Conservation (phyloP, 257 asterid genomes). For the Ehretia macrophylla region DNA sequence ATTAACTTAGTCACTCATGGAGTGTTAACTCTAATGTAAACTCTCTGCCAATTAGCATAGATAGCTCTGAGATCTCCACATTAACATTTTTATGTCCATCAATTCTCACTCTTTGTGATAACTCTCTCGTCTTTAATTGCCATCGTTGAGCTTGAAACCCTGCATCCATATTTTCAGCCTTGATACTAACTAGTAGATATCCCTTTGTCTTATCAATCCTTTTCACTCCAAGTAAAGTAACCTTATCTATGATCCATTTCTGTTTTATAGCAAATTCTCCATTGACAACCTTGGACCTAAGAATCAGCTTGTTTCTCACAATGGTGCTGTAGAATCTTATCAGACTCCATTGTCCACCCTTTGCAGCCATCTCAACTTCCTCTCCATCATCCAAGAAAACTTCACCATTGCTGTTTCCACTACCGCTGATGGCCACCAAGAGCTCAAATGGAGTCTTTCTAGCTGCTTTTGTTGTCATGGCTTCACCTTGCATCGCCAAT, state of each 20-base stretch:
- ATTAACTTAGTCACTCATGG: not conserved
- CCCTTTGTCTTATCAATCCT: not conserved
- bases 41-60: not conserved
- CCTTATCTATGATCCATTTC: slow-evolving; percentile 27
- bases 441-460: slow-evolving; percentile 34
- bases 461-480: slow-evolving; percentile 39
- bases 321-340: slow-evolving; percentile 24
- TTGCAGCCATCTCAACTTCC: slow-evolving; percentile 30
- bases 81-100: not conserved
- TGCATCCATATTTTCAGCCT: not conserved
- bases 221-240: slow-evolving; percentile 32
- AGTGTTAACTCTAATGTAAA: not conserved
- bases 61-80: not conserved
- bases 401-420: slow-evolving; percentile 30
- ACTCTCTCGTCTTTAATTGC: too few species aligned
- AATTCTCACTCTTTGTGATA: not conserved
- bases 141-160: too few species aligned
- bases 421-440: slow-evolving; percentile 31
- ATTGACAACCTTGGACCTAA: slow-evolving; percentile 29
- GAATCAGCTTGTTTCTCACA: slow-evolving; percentile 8
- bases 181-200: not conserved
- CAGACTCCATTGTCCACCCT: slow-evolving; percentile 25
- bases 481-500: slow-evolving; percentile 43
- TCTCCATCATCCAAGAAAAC: slow-evolving; percentile 43
- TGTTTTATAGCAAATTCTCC: slow-evolving; percentile 27